phyloP scores from a whole-genome alignment of 768 basidiomycete genomes.

The Daedalea quercina region DNA sequence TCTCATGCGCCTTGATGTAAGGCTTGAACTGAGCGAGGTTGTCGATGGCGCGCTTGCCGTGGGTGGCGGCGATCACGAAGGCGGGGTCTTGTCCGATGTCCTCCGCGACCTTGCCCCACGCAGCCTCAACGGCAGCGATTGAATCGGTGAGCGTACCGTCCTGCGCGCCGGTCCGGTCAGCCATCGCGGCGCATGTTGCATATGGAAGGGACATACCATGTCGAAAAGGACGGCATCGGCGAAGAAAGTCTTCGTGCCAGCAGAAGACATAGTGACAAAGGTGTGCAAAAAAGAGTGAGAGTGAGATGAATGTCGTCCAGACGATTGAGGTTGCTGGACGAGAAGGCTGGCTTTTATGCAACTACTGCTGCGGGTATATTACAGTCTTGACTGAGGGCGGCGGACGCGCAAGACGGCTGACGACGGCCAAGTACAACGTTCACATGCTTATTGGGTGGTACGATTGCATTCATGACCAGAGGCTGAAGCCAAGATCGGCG shows the following conservation, averaged over 20 bases:
- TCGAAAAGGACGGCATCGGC: slow-evolving; percentile 61
- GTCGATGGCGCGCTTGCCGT: slow-evolving; percentile 73
- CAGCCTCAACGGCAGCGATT: slow-evolving; percentile 67
- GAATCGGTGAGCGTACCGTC: slow-evolving; percentile 72
- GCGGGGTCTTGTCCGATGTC: slow-evolving; percentile 65
- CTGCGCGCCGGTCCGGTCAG: slow-evolving; percentile 23
- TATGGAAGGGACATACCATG: slow-evolving; percentile 38
- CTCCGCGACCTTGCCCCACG: slow-evolving; percentile 65
- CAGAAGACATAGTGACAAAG: too few species aligned
- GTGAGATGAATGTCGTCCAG: too few species aligned
- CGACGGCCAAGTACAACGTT: too few species aligned
- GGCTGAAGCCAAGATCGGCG: too few species aligned
- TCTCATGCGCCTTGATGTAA: slow-evolving; percentile 45
- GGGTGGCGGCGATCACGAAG: slow-evolving; percentile 65
- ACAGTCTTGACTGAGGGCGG: too few species aligned
- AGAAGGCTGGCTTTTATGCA: too few species aligned
- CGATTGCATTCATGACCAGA: too few species aligned
- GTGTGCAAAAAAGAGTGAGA: too few species aligned
- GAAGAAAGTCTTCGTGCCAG: slow-evolving; percentile 28
- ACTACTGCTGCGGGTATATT: too few species aligned
- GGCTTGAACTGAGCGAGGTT: slow-evolving; percentile 62
- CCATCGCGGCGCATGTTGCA: neutral
- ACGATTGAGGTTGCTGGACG: too few species aligned
- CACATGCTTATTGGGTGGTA: too few species aligned
- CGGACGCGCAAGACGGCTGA: too few species aligned